These are phyloP conservation scores for Scedosporium minutisporum DNA, from an alignment of 2,329 filamentous ascomycete genomes.

Conservation along the genomic window DNA sequence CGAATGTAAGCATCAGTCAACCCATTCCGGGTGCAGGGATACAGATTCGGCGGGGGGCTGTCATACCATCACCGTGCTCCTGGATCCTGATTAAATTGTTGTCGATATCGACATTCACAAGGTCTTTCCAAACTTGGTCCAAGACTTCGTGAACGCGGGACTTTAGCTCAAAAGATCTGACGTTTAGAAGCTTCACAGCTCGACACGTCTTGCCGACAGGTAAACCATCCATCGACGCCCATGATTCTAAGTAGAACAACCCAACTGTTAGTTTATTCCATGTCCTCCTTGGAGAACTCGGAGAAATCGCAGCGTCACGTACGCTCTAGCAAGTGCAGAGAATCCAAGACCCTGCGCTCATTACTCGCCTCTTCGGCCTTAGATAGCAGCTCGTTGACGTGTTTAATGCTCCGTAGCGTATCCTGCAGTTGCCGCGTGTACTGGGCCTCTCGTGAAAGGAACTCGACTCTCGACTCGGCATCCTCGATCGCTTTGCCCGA, in stretches of 20 bases:
- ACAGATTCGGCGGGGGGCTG: background rate
- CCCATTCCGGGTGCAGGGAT: too few species aligned
- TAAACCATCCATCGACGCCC: conserved; percentile 48
- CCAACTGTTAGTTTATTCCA: conserved; percentile 14
- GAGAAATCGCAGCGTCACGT: conserved; percentile 14
- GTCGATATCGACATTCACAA: conserved; percentile 54
- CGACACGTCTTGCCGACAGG: conserved; percentile 52
- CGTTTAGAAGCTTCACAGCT: conserved; percentile 54
- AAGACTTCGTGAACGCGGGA: conserved; percentile 57
- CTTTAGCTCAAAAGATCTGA: conserved; percentile 57
- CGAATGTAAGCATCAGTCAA: background rate
- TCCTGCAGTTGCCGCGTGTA: conserved; percentile 49
- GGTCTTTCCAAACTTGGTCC: conserved; percentile 58
- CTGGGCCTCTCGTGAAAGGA: conserved; percentile 46
- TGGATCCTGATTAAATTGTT: conserved; percentile 34
- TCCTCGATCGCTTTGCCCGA: conserved; percentile 43
- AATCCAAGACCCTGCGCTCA: conserved; percentile 47
- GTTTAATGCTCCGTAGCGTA: conserved; percentile 39
- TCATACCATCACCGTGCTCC: background rate
- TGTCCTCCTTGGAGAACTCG: background rate
- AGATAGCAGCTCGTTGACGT: conserved; percentile 51
- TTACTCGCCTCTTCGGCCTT: conserved; percentile 48
- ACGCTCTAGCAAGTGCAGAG: conserved; percentile 48
- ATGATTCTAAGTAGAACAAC: conserved; percentile 32
- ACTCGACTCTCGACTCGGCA: conserved; percentile 44